phyloP scores from a whole-genome alignment of 345 rosid genomes.

The Salix exigua region DNA sequence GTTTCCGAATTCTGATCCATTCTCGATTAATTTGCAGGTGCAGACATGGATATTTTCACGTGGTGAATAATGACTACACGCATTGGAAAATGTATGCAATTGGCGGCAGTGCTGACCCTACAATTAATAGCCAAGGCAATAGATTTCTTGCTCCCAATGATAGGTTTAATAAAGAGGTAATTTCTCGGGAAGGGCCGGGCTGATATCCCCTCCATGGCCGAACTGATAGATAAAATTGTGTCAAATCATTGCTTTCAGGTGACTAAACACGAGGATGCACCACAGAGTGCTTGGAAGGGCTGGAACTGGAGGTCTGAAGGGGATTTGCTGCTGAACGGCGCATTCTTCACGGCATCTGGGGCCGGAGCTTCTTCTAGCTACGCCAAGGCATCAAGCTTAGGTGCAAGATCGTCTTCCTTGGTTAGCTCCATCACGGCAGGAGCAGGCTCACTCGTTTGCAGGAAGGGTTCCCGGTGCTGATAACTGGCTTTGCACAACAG shows the following conservation, averaged over 20 bases:
- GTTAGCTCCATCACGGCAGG: constrained; percentile 22
- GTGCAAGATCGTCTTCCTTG: constrained; percentile 25
- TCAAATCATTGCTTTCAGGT: constrained; percentile 6
- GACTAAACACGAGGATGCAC: constrained; percentile 28
- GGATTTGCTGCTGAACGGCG: constrained; percentile 25
- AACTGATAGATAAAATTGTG: too few relatives aligned
- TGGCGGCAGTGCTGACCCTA: constrained; percentile 33
- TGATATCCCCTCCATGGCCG: not conserved
- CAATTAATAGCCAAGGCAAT: constrained; percentile 36
- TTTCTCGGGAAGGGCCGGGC: not conserved
- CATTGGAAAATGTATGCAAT: constrained; percentile 34
- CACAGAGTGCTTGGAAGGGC: constrained; percentile 16
- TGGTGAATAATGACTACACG: constrained; percentile 30
- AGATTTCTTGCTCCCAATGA: constrained; percentile 28
- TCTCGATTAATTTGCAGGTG: constrained; percentile 9
- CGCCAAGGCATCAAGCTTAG: constrained; percentile 27
- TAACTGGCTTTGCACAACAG: constrained; percentile 6
- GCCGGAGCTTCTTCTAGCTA: constrained; percentile 26
- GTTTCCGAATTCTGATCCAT: not conserved
- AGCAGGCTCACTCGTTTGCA: constrained; percentile 28
- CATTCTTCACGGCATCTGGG: constrained; percentile 21
- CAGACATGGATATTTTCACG: constrained; percentile 33
- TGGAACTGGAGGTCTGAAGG: constrained; percentile 37
- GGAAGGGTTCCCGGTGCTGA: constrained; percentile 27
- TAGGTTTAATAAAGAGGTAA: constrained; percentile 28